Percentiles rank a stretch among this genome's conserved stretches.
phyloP scores from a whole-genome alignment of 2,329 filamentous ascomycete genomes.

The Cyphellophora attinorum region DNA sequence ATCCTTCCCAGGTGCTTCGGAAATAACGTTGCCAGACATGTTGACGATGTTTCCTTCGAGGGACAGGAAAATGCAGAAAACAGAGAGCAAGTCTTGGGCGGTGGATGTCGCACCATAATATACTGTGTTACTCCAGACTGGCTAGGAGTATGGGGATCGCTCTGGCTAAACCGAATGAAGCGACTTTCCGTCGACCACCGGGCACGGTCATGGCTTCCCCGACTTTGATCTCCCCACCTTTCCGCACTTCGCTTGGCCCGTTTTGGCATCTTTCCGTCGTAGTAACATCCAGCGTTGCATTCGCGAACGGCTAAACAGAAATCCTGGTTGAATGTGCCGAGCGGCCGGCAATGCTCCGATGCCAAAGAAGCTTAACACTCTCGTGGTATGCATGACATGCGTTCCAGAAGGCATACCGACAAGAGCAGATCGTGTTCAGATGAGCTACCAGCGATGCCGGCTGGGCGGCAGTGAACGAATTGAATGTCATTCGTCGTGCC shows the following conservation, averaged over 20 bases:
- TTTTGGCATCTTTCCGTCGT: background rate
- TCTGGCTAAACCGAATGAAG: background rate
- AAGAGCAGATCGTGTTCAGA: no score
- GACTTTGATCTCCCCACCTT: slow-evolving; percentile 1
- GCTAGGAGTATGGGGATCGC: background rate
- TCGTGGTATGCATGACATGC: no score
- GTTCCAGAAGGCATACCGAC: no score
- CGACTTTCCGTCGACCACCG: slow-evolving; percentile 1
- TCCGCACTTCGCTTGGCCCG: background rate
- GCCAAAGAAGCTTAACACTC: no score
- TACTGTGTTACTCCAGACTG: no score
- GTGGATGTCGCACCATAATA: slow-evolving; percentile 1
- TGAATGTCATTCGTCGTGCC: no score
- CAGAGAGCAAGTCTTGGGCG: background rate
- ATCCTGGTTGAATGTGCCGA: no score
- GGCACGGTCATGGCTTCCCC: slow-evolving; percentile 1
- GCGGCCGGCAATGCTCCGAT: no score
- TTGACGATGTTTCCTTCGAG: slow-evolving; percentile 1
- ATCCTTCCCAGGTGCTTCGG: slow-evolving; percentile 23
- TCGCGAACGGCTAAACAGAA: no score
- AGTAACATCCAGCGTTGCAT: slow-evolving; percentile 1
- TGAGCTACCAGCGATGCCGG: no score
- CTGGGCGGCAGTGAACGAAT: no score
- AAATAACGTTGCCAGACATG: slow-evolving; percentile 13
- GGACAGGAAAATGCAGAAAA: background rate